Percentiles rank a stretch among this genome's conserved stretches.
These are phyloP conservation scores for Pseudoperonospora humuli DNA, from an alignment of 352 stramenopile species.

Conservation along the genomic window DNA sequence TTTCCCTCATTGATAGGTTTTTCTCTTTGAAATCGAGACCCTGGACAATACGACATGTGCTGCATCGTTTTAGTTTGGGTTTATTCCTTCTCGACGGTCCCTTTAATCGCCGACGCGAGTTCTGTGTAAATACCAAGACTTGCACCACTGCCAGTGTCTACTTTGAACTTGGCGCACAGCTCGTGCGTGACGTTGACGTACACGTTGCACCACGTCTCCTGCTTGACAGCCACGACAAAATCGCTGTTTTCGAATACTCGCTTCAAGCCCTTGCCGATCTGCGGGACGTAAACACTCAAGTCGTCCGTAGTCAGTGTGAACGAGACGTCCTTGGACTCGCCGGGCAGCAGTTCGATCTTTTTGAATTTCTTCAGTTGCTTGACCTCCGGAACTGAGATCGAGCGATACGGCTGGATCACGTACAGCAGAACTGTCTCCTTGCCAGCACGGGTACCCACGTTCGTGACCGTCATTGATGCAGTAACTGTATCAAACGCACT, in stretches of 20 bases:
- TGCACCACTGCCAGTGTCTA: conserved; percentile 21
- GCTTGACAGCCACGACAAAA: conserved; percentile 56
- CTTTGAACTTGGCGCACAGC: conserved; percentile 36
- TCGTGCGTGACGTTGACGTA: conserved; percentile 35
- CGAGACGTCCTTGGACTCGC: conserved; percentile 24
- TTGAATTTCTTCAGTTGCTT: conserved; percentile 77
- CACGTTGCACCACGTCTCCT: conserved; percentile 59
- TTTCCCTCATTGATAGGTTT: no score
- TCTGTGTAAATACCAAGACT: no score
- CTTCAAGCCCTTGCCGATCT: conserved; percentile 51
- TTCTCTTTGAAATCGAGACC: no score
- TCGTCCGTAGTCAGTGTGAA: conserved; percentile 36
- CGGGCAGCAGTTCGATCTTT: conserved; percentile 52
- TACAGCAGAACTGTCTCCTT: conserved; percentile 78
- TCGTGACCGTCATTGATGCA: conserved; percentile 51
- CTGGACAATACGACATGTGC: no score
- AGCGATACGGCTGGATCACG: conserved; percentile 48
- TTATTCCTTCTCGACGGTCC: no score
- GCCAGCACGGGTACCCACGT: conserved; percentile 39
- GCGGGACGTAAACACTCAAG: conserved; percentile 50
- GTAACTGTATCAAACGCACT: conserved; percentile 10
- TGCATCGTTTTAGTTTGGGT: no score
- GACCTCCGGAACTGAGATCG: conserved; percentile 56
- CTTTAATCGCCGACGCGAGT: no score
- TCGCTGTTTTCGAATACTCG: conserved; percentile 46